Evolutionary conservation across 1,284 basidiomycete species (phyloP).

Genomic region (Irpex sp.): DNA sequence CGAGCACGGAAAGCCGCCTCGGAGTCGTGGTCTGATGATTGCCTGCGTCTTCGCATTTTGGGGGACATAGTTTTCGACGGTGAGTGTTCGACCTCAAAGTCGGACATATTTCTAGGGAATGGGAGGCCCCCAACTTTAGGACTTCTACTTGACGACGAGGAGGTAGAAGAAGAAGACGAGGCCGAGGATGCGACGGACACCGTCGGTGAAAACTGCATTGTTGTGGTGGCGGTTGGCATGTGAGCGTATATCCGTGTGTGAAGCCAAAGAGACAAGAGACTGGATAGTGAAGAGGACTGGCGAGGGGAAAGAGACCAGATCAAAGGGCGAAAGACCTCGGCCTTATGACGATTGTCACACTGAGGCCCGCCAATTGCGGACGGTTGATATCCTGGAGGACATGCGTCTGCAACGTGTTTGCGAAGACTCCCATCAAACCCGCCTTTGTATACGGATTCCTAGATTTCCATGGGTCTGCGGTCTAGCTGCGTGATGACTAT

Average conservation of each 20-base stretch:
- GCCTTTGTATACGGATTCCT: slow-evolving; percentile 8
- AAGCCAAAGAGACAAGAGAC: slow-evolving; percentile 2
- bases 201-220: slow-evolving; percentile 21
- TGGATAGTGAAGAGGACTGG: slow-evolving; percentile 9
- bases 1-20: slow-evolving; percentile 54
- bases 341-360: slow-evolving; percentile 28
- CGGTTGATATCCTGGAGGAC: slow-evolving; percentile 12
- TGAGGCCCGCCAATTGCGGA: not conserved
- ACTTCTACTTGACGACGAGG: slow-evolving; percentile 22
- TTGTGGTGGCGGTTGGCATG: slow-evolving; percentile 10
- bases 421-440: slow-evolving; percentile 14
- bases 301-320: slow-evolving; percentile 7
- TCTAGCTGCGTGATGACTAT: not conserved
- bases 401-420: slow-evolving; percentile 23
- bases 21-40: slow-evolving; percentile 40
- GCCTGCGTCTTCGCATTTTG: slow-evolving; percentile 25
- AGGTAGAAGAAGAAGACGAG: slow-evolving; percentile 20
- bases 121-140: slow-evolving; percentile 24
- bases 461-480: slow-evolving; percentile 1
- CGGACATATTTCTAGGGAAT: slow-evolving; percentile 29
- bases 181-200: slow-evolving; percentile 26
- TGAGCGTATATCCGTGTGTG: slow-evolving; percentile 2
- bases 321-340: slow-evolving; percentile 14
- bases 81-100: slow-evolving; percentile 58
- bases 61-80: slow-evolving; percentile 20